Percentiles rank a stretch among this genome's conserved stretches.
Conservation (phyloP, 768 basidiomycete species). For the Suillus sp. region DNA sequence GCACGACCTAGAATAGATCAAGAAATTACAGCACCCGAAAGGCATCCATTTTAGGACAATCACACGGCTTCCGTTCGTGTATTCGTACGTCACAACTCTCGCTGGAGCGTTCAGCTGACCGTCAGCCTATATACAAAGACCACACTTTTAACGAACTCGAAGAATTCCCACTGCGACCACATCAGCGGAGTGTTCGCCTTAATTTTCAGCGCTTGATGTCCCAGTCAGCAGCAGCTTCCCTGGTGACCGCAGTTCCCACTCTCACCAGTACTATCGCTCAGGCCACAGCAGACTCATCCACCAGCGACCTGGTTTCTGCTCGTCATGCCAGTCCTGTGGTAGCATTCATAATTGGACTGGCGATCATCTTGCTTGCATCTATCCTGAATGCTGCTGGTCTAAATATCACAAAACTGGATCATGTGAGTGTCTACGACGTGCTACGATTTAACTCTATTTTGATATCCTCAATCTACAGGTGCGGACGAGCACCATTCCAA, state of each 20-base stretch:
- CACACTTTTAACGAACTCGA: background rate
- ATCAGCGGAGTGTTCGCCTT: background rate
- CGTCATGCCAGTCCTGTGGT: slow-evolving; percentile 59
- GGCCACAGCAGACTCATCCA: slow-evolving; percentile 19
- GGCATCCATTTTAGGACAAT: background rate
- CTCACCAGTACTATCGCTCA: slow-evolving; percentile 20
- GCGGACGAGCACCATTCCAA: slow-evolving; percentile 74
- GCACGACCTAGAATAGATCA: background rate
- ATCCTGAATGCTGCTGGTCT: slow-evolving; percentile 92
- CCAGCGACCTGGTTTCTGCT: slow-evolving; percentile 30
- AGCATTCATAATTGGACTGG: slow-evolving; percentile 80
- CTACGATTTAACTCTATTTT: slow-evolving; percentile 3
- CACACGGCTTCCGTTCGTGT: background rate
- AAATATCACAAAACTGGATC: slow-evolving; percentile 93
- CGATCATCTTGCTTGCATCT: slow-evolving; percentile 82
- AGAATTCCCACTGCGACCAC: background rate
- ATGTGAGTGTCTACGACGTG: slow-evolving; percentile 49
- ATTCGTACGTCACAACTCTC: background rate
- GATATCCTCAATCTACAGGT: slow-evolving; percentile 45
- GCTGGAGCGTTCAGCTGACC: background rate
- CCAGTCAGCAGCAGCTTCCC: slow-evolving; percentile 13
- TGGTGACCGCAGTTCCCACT: slow-evolving; percentile 14
- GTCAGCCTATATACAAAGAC: slow-evolving; percentile 5
- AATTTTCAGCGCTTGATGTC: slow-evolving; percentile 22
- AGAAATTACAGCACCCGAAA: background rate